Conservation (phyloP, 2,329 filamentous ascomycete species). For the Ambrosiella beaveri region DNA sequence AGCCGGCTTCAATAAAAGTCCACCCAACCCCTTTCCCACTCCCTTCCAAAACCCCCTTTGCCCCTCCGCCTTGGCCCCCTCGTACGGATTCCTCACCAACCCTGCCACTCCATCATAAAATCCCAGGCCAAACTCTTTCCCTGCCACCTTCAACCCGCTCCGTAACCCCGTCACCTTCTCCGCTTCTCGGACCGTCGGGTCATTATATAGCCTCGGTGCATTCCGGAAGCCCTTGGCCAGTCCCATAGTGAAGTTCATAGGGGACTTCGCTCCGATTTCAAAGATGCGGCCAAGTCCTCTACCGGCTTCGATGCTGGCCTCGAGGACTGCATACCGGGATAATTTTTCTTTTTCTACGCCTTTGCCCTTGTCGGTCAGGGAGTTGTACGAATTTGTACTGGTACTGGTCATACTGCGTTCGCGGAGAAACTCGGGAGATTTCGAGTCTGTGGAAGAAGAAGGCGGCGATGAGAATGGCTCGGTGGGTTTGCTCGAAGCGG, state of each 20-base stretch:
- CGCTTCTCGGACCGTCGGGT: conserved; percentile 60
- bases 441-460: background rate
- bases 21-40: conserved; percentile 67
- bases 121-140: conserved; percentile 60
- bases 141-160: conserved; percentile 60
- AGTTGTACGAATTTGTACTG: background rate
- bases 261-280: conserved; percentile 57
- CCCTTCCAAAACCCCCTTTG: conserved; percentile 54
- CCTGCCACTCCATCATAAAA: conserved; percentile 71
- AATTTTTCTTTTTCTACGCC: background rate
- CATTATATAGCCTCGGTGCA: conserved; percentile 68
- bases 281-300: conserved; percentile 57
- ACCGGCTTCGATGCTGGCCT: conserved; percentile 23
- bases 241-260: conserved; percentile 70
- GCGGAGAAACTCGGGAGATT: background rate
- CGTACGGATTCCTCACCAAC: conserved; percentile 58
- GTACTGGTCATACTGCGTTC: background rate
- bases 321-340: conserved; percentile 16
- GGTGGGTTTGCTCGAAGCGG: background rate
- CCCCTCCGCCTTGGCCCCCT: conserved; percentile 34
- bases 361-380: background rate
- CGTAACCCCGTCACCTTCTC: conserved; percentile 64
- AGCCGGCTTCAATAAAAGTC: conserved; percentile 64
- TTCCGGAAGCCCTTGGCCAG: conserved; percentile 80
- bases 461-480: background rate